phyloP scores from a whole-genome alignment of 148 eudicot genomes.

The Chenopodium album region DNA sequence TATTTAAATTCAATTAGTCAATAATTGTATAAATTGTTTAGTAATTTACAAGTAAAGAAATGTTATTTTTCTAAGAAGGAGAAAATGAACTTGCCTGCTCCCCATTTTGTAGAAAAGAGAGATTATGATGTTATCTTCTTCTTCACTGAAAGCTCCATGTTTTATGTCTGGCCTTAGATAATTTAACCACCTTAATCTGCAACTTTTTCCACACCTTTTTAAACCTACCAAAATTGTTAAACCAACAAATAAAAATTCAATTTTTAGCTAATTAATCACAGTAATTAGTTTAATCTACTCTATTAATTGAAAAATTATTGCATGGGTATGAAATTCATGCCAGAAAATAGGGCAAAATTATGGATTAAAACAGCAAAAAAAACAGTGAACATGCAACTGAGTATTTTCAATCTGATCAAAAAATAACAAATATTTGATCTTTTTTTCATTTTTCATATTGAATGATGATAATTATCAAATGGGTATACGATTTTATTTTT shows the following conservation, averaged over 20 bases:
- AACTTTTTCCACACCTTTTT: slow-evolving; percentile 72
- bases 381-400: not conserved
- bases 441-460: not conserved
- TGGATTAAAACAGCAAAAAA: not conserved
- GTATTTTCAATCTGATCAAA: not conserved
- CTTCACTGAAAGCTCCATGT: slow-evolving; percentile 58
- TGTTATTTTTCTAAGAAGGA: not conserved
- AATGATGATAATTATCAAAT: not conserved
- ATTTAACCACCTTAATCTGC: slow-evolving; percentile 73
- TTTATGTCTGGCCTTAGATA: slow-evolving; percentile 76
- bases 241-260: not conserved
- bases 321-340: not conserved
- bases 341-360: not conserved
- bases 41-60: not conserved
- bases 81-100: slow-evolving; percentile 48
- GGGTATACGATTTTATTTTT: not conserved
- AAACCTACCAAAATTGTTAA: slow-evolving; percentile 36
- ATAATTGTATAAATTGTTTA: not conserved
- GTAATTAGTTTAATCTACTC: not conserved
- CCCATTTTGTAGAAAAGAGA: slow-evolving; percentile 55
- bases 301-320: not conserved
- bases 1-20: not conserved
- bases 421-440: not conserved
- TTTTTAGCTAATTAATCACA: no score
- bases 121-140: slow-evolving; percentile 58